These are phyloP conservation scores for Amesomyces nigricolor DNA, from an alignment of 2,329 filamentous ascomycete species.

Conservation along the genomic window DNA sequence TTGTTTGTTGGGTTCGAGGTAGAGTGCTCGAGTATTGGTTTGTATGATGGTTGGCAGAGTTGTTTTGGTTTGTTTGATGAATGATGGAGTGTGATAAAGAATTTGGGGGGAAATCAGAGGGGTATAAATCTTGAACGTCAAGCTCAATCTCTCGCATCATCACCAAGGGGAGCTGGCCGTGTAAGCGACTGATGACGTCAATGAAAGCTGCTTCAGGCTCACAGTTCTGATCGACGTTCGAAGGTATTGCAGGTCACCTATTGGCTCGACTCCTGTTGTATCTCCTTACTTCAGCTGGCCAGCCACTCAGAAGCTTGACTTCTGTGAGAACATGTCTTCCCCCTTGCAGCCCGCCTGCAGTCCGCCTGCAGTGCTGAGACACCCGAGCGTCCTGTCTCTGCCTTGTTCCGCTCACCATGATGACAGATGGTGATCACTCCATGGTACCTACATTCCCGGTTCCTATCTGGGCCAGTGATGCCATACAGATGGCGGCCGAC, in stretches of 20 bases:
- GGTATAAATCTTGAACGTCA: conserved; percentile 2
- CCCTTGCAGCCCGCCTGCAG: no score
- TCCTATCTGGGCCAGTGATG: no score
- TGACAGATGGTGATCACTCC: background rate
- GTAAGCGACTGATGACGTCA: conserved; percentile 19
- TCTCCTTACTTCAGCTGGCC: background rate
- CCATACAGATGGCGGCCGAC: no score
- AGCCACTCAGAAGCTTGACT: no score
- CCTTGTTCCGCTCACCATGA: background rate
- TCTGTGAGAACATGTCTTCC: no score
- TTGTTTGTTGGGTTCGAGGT: conserved; percentile 7
- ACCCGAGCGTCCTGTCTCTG: background rate
- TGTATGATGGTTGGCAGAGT: background rate
- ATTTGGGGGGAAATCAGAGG: background rate
- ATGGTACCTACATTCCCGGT: no score
- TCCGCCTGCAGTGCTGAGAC: no score
- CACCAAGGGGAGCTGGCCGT: background rate
- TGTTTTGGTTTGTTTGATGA: background rate
- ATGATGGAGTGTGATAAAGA: background rate
- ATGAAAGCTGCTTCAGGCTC: background rate
- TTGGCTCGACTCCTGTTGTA: background rate
- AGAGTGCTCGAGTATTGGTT: background rate
- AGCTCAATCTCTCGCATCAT: conserved; percentile 2
- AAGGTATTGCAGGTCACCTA: background rate
- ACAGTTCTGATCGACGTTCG: background rate